phyloP scores from a whole-genome alignment of 495 filamentous ascomycete genomes.

The Aspergillus bertholletiae region DNA sequence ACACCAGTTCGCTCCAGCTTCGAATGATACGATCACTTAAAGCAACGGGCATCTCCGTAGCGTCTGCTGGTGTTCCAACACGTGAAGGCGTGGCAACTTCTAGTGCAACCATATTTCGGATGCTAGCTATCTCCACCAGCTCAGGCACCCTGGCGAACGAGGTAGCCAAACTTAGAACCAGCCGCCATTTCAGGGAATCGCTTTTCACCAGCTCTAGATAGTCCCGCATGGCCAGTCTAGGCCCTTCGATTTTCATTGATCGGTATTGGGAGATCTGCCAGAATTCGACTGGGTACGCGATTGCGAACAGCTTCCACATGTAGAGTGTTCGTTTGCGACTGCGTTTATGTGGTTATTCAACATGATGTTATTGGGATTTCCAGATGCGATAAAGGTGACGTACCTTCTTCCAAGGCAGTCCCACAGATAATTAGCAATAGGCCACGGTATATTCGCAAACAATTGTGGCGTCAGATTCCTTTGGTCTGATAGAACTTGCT shows the following conservation, averaged over 20 bases:
- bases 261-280: slow-evolving; percentile 17
- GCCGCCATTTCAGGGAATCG: slow-evolving; percentile 26
- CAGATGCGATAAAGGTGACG: not conserved
- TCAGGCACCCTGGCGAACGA: slow-evolving; percentile 26
- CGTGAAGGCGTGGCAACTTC: slow-evolving; percentile 24
- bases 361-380: not conserved
- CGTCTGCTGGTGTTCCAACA: not conserved
- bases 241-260: slow-evolving; percentile 18
- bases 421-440: slow-evolving; percentile 37
- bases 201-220: slow-evolving; percentile 35
- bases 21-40: slow-evolving; percentile 36
- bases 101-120: slow-evolving; percentile 37
- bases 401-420: slow-evolving; percentile 31
- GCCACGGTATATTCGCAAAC: slow-evolving; percentile 35
- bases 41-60: slow-evolving; percentile 1
- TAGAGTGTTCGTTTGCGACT: slow-evolving; percentile 37
- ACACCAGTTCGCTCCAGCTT: slow-evolving; percentile 34
- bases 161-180: slow-evolving; percentile 25
- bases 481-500: slow-evolving; percentile 27
- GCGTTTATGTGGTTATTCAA: not conserved
- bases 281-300: slow-evolving; percentile 32
- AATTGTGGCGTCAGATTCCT: slow-evolving; percentile 21
- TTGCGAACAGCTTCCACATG: slow-evolving; percentile 43
- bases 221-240: slow-evolving; percentile 21
- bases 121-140: slow-evolving; percentile 28